Conservation (phyloP, 306 rosid genomes). For the Gynostemma pentaphyllum region DNA sequence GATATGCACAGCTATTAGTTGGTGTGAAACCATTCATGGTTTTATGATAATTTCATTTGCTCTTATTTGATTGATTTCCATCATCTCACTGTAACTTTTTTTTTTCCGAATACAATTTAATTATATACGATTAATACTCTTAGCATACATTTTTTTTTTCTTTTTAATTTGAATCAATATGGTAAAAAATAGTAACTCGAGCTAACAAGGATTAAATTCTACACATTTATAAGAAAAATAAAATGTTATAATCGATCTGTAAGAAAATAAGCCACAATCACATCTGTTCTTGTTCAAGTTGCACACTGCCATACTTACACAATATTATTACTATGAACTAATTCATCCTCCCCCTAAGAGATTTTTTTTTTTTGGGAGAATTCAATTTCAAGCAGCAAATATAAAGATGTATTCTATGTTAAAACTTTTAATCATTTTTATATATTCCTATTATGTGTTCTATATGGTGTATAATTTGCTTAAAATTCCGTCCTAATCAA, state of each 20-base stretch:
- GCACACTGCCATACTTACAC: not conserved
- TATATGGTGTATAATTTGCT: constrained; percentile 3
- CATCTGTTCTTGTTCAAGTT: not conserved
- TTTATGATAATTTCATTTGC: not conserved
- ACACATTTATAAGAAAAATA: not conserved
- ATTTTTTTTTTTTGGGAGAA: not conserved
- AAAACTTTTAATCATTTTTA: not conserved
- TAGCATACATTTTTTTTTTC: not conserved
- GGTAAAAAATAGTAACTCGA: not conserved
- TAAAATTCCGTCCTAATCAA: not conserved
- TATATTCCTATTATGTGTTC: no score
- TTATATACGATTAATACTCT: not conserved
- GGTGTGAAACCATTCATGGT: no score
- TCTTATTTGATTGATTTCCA: not conserved
- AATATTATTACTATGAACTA: not conserved
- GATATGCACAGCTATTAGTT: no score
- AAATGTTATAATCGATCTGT: not conserved
- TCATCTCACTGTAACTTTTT: no score
- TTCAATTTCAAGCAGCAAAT: not conserved
- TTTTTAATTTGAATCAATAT: not conserved
- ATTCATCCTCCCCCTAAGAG: not conserved
- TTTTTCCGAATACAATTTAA: not conserved
- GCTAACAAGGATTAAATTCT: not conserved
- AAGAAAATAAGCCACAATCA: constrained; percentile 1
- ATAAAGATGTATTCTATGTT: not conserved